Evolutionary conservation across 139 green algal genomes (phyloP), one percentile per base, ranked within the genome.

Genomic region (Raphidocelis subcapitata): DNA sequence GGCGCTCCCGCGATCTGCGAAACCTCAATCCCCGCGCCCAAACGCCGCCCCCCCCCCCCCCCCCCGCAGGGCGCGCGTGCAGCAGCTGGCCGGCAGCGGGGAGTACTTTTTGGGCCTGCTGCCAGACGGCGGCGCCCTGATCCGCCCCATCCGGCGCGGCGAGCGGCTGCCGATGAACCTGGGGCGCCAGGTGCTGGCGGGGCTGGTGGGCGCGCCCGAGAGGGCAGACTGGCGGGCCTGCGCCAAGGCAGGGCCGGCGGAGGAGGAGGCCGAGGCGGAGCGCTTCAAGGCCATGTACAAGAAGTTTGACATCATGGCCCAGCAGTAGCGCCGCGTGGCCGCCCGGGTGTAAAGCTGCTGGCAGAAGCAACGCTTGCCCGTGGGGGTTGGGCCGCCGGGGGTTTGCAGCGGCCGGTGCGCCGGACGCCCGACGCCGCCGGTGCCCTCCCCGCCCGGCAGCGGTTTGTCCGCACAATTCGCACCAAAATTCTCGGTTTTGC

Each of bases 201-300:
- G 84, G 47, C 62, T 97, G 63, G 80, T 83, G 18, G 86, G 86
- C 0, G 68, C 44, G n/a, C 91, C 92, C 0, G 80, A 94, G 33
- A 73, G 87, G 23, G 92, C 87, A 3, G 90, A 97, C 67, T 98
- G 93, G 93, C 95, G 94, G 79, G 62, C 56, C 21, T 95, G 89
- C 73, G 59, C 85, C 67, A 79, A 65, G 33, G 31, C 81, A 29
- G 81, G 54, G 18, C 26, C 54, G 29, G 76, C 80, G 57, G 85
- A 93, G 74, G 93, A 97, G 84, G 67, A 71, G 41, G 52, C 60
- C 33, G 71, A 81, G 14, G 84, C 81, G 21, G 86, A 93, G 8
- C 26, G n/a, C 0, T 98, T 98, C 86, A 94, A 90, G 81, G 69
- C 67, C 33, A 72, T 66, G 10, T 97, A 97, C 74, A 80, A 90